Base-by-base conservation (phyloP, 2,329 filamentous ascomycete genomes). In the Lomentospora prolificans region DNA sequence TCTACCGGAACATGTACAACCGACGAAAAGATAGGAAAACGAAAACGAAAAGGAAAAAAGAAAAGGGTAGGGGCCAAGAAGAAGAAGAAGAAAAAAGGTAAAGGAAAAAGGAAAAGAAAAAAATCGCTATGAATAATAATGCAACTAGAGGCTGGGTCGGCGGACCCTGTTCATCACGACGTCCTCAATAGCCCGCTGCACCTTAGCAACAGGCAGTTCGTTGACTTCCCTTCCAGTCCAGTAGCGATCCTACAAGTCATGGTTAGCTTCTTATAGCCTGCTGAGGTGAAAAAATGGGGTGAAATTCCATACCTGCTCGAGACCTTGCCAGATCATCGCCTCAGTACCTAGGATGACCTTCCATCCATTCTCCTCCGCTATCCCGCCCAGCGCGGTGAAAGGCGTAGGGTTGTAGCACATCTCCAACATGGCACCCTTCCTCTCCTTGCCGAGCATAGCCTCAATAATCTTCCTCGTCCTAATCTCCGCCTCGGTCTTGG, bases 391-490 rank as follows among this genome's bases (percentile, higher is more conserved):
- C 61, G 79, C 75, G 0, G 88, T 91, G 67, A 80, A 84, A 0
- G 86, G 84, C 2, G 76, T 73, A 0, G 88, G 88, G 65, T 90
- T 88, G 66, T 91, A 91, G 73, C 87, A 90, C 87, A 92, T 91
- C 68, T 91, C 87, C 58, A 91, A 67, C 57, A 91, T 80, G 5
- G 82, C 82, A 5, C 86, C 87, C 68, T 86, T 85, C 58, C 78
- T 70, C 28, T 73, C 64, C 66, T 74, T 74, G 30, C 59, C 57
- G 9, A 77, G 60, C 51, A 76, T 77, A 3, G 72, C 67, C 62
- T 81, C 75, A 0, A 78, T 67, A 0, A 89, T 75, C 1, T 69
- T 66, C 1, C 87, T 73, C 3, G 85, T 81, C 44, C 74, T 71
- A 27, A 75, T 72, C 72, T 94, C 88, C 27, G 77, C 78, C 1